Evolutionary conservation across 345 rosid genomes (phyloP).

Genomic region (Litchi chinensis): DNA sequence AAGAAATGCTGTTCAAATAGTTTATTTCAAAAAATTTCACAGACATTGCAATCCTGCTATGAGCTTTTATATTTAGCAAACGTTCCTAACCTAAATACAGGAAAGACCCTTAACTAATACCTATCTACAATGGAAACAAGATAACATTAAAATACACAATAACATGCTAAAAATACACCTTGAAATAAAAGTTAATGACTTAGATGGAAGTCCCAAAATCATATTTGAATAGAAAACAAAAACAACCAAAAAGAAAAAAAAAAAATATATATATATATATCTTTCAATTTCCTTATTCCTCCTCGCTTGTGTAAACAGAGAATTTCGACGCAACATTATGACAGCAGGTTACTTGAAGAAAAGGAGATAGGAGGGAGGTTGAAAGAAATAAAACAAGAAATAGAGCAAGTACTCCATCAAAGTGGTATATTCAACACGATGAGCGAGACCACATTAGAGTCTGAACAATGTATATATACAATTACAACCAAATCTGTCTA

Average conservation of each 20-base stretch:
- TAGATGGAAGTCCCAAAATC: background rate
- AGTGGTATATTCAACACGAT: background rate
- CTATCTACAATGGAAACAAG: background rate
- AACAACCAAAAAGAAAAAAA: no score
- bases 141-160: background rate
- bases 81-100: background rate
- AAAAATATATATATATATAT: no score
- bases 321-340: background rate
- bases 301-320: background rate
- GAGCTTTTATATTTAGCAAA: background rate
- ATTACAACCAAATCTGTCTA: background rate
- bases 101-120: background rate
- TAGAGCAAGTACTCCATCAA: background rate
- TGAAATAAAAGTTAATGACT: background rate
- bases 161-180: background rate
- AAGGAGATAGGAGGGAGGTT: background rate
- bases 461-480: background rate
- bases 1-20: background rate
- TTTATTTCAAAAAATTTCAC: background rate
- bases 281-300: background rate
- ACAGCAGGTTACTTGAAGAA: background rate
- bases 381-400: background rate
- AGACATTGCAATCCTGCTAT: background rate
- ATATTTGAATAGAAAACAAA: background rate
- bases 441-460: background rate